Evolutionary conservation across 2,329 filamentous ascomycete species (phyloP), one percentile per base, ranked within the genome.

Genomic region (Aspergillus fumigatus): DNA sequence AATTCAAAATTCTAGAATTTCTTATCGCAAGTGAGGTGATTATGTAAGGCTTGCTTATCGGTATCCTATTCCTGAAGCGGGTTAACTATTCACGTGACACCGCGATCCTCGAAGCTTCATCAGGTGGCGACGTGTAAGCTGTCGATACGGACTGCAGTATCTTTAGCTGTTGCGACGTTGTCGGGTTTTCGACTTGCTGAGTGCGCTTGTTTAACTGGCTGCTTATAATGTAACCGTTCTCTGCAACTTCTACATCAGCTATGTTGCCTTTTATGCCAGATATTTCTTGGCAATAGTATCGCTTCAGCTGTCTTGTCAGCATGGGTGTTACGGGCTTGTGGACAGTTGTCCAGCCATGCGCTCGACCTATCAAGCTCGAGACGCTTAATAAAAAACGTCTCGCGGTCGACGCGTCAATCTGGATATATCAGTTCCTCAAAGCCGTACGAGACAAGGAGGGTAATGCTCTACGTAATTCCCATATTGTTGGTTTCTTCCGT

Each of bases 341-440:
- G 94, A 93, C 90, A 61, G 91, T 99, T 52, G 82, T 97, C 62
- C 90, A 96, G 76, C 94, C 94, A 48, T 97, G 92, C 71, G 94
- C 94, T 50, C 89, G 94, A 40, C 95, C 94, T 21, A 96, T 95
- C 61, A 97, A 96, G 74, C 88, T 99, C 66, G 92, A 95, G 67
- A 96, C 93, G 14, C 86, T 99, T 59, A 97, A 97, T 74, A 90
- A 89, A 65, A 97, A 96, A 77, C 91, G 94, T 17, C 88, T 99
- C 51, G 95, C 94, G 49, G 91, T 99, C 64, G 94, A 99, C 77
- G 94, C 95, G 57, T 97, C 92, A 11, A 99, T 99, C 72, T 99
- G 94, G 94, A 97, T 99, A 67, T 99, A 99, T 80, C 94, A 99
- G 71, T 99, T 99, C 70, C 85, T 99, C 67, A 99, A 99, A 78